Conservation (phyloP, 108 stramenopile genomes). For the Nitzschia sp. region DNA sequence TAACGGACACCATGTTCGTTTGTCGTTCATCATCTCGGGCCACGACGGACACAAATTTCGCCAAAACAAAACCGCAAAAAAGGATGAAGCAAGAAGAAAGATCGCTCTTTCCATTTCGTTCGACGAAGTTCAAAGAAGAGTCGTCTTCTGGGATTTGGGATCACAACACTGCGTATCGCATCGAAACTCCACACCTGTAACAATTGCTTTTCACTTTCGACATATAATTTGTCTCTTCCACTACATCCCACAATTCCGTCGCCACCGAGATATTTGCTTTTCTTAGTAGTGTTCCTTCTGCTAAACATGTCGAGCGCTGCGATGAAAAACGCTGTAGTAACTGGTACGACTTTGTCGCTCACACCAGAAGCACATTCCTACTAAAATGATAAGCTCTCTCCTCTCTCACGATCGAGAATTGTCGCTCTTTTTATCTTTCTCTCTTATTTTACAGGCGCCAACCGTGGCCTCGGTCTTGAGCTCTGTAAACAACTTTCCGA, state of each 20-base stretch:
- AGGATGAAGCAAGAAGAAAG: background rate
- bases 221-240: too few relatives aligned
- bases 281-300: background rate
- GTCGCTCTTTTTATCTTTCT: background rate
- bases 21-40: too few relatives aligned
- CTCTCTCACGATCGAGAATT: background rate
- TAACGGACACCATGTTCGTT: too few relatives aligned
- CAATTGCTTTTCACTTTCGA: background rate
- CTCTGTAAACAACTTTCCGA: conserved; percentile 16
- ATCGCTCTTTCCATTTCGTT: background rate
- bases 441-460: conserved; percentile 9
- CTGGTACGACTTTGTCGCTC: background rate
- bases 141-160: too few relatives aligned
- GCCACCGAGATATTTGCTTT: background rate
- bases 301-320: background rate
- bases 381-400: background rate
- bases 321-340: conserved; percentile 12
- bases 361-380: background rate
- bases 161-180: too few relatives aligned
- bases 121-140: background rate
- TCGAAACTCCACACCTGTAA: background rate
- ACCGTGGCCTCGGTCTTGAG: conserved; percentile 26
- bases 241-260: background rate
- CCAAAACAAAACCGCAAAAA: too few relatives aligned
- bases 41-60: too few relatives aligned